Base-by-base conservation (phyloP, 2,329 filamentous ascomycete genomes). In the Penicillium italicum region DNA sequence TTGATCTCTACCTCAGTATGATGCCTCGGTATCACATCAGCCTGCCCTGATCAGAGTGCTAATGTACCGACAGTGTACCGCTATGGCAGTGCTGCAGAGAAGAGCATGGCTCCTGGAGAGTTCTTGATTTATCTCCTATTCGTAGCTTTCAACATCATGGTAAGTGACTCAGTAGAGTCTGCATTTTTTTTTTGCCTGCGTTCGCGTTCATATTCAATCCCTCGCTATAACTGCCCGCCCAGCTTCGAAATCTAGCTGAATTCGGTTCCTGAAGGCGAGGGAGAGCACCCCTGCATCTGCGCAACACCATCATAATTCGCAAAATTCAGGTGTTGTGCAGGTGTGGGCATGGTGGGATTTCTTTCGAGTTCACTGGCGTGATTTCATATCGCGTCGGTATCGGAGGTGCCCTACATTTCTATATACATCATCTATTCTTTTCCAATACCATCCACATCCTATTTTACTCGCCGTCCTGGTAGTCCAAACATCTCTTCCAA, bases 231-330 rank as follows among this genome's bases (percentile, higher is more conserved):
- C 87, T 90, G 87, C 87, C 87, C 87, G 87, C 82, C 84, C 87
- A 89, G 87, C 82, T 70, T 64, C 61, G 26, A 55, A 69, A 58
- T 76, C 82, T 87, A 84, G 80, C 86, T 89, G 86, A 87, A 82
- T 48, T 75, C 87, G 87, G 87, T 90, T 90, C 87, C 87, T 90
- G 86, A 79, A 89, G 85, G 76, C 80, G 87, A 90, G 87, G 87
- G 81, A 90, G 86, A 90, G 84, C 79, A 83, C 85, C 87, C 86
- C 82, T 84, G 79, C 82, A 82, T 79, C 80, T 76, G 66, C 74
- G 66, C 76, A 77, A 77, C 76, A 58, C 78, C 81, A 80, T 81
- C 86, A 54, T 48, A 53, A 65, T 88, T 87, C 85, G 85, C 66
- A 68, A 78, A 64, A 62, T 78, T 72, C 68, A 68, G 78, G 82